Base-by-base conservation (phyloP, 2,329 filamentous ascomycete species). In the Aspergillus fumigatus region DNA sequence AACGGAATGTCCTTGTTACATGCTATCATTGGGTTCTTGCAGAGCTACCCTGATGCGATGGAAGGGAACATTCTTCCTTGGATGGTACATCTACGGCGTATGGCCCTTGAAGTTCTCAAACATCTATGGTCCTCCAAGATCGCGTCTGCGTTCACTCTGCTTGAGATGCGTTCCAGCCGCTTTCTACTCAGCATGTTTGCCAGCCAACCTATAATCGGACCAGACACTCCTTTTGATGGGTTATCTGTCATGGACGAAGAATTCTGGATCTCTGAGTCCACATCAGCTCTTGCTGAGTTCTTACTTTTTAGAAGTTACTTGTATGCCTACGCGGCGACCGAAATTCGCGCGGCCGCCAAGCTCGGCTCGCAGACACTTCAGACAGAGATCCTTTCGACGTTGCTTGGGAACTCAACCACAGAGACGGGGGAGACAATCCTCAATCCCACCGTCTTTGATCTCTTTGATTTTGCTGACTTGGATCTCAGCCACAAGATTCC, bases 381-480 rank as follows among this genome's bases (percentile, higher is more conserved):
- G 70, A 79, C 86, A 55, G 81, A 86, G 6, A 84, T 89, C 4
- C 73, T 86, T 35, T 81, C 81, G 3, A 78, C 90, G 0, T 78
- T 97, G n/a, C 84, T 92, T 47, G 94, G 94, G 4, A 75, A 65
- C 56, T 86, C 88, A 45, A 85, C 90, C 7, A 80, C 84, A 10
- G 78, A 86, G 19, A 84, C 84, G 57, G 87, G 88, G 50, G 84
- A 89, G 53, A 78, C 85, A 4, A 78, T 88, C 40, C 77, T 80
- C 27, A 88, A 91, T 56, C 82, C 88, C 0, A 92, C 89, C 3
- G 83, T 97, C 6, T 96, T 97, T 67, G 92, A 97, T 62, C 81
- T 97, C 23, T 94, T 96, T 66, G 94, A 99, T 74, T 97, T 97
- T 67, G 83, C 94, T 70, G 86, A 89, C 59, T 73, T 88, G 10